These are phyloP conservation scores for Protea cynaroides DNA, from an alignment of 164 flowering plant species.

Conservation along the genomic window DNA sequence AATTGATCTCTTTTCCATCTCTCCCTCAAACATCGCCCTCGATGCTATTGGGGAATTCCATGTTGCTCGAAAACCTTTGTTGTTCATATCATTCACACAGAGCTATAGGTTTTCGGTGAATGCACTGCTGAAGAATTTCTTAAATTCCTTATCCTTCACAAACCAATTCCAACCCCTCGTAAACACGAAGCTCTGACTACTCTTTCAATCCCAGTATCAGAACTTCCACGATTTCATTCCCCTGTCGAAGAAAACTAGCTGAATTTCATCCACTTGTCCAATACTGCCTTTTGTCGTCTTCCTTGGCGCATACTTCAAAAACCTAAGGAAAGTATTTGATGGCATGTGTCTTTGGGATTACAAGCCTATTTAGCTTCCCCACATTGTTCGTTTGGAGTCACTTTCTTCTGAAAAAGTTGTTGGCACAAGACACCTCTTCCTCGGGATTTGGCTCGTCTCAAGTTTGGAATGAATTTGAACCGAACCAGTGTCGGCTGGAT, in stretches of 20 bases:
- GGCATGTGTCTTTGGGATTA: constrained; percentile 35
- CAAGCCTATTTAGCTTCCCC: constrained; percentile 38
- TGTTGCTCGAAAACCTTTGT: too few relatives aligned
- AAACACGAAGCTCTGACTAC: constrained; percentile 49
- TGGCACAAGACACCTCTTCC: constrained; percentile 7
- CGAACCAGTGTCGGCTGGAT: too few relatives aligned
- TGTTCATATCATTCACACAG: too few relatives aligned
- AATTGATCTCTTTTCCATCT: too few relatives aligned
- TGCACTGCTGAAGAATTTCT: too few relatives aligned
- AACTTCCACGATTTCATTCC: constrained; percentile 34
- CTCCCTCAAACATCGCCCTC: too few relatives aligned
- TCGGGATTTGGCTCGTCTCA: too few relatives aligned
- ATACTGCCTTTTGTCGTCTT: too few relatives aligned
- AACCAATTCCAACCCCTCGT: constrained; percentile 48
- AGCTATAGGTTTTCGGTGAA: too few relatives aligned
- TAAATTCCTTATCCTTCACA: constrained; percentile 33
- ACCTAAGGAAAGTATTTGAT: constrained; percentile 30
- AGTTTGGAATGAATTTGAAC: too few relatives aligned
- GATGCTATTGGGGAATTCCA: too few relatives aligned
- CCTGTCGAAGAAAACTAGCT: constrained; percentile 29
- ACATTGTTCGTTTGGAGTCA: constrained; percentile 48
- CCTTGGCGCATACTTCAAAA: background rate
- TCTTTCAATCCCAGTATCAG: constrained; percentile 44
- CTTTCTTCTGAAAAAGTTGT: constrained; percentile 35
- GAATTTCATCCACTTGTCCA: constrained; percentile 1